phyloP scores from a whole-genome alignment of 331 rosid genomes.

The Quercus phellos region DNA sequence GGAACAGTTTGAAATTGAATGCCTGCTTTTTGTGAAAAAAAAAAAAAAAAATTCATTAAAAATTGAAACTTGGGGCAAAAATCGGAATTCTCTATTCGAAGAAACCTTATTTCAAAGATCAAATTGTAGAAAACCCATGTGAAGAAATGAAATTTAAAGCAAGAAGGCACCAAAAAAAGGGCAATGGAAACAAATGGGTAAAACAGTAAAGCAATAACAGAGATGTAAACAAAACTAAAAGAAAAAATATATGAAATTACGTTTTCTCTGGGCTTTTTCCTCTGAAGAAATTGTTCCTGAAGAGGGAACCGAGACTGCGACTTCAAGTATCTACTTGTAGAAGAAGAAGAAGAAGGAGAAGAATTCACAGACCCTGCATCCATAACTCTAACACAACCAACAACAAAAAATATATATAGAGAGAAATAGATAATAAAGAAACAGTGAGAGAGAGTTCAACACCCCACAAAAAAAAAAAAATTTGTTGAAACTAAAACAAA shows the following conservation, averaged over 20 bases:
- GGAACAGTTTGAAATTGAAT: no score
- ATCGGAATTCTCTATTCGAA: no score
- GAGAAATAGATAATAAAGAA: neutral
- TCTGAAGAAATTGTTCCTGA: constrained; percentile 60
- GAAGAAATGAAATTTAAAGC: no score
- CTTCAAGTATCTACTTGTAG: constrained; percentile 3
- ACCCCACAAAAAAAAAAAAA: neutral
- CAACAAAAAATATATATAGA: neutral
- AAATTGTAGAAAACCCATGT: no score
- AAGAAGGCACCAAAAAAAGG: neutral
- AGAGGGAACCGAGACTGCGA: constrained; percentile 56
- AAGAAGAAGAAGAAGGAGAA: constrained; percentile 1
- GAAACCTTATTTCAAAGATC: no score
- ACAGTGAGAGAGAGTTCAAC: neutral
- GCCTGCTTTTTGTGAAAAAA: no score
- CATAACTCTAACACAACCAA: constrained; percentile 33
- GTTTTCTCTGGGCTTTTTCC: constrained; percentile 57
- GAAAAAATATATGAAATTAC: constrained; percentile 20
- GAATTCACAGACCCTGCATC: constrained; percentile 65
- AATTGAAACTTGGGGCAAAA: no score
- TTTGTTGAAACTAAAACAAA: neutral
- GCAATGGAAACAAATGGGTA: neutral
- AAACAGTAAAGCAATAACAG: neutral
- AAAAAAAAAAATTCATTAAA: no score
- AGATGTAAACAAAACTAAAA: neutral